These are phyloP conservation scores for Neurospora cerealis DNA, from an alignment of 495 filamentous ascomycete species.

Conservation along the genomic window DNA sequence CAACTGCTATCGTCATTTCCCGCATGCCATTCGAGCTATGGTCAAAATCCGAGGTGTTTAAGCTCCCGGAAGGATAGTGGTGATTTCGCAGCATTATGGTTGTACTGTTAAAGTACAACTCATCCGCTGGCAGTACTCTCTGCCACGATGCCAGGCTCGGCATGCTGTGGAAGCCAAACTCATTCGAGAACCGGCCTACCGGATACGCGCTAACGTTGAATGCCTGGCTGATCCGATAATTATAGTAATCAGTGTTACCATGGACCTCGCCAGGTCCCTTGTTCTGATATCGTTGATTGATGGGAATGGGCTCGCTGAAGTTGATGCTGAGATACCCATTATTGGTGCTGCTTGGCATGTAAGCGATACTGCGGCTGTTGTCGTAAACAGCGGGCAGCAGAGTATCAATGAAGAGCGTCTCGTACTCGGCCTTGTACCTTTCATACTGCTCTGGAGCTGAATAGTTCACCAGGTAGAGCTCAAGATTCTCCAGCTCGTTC, in stretches of 20 bases:
- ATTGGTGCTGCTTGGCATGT: constrained; percentile 57
- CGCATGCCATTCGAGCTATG: constrained; percentile 41
- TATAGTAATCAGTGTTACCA: constrained; percentile 61
- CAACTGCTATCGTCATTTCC: constrained; percentile 53
- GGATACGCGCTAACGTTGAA: constrained; percentile 51
- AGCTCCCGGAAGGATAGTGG: constrained; percentile 47
- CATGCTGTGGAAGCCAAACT: constrained; percentile 62
- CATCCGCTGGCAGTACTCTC: constrained; percentile 38
- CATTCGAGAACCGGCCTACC: constrained; percentile 54
- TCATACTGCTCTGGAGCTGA: constrained; percentile 33
- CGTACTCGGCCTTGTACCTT: constrained; percentile 46
- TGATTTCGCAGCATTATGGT: constrained; percentile 54
- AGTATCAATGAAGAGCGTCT: constrained; percentile 51
- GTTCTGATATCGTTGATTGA: constrained; percentile 53
- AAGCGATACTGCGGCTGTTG: constrained; percentile 56
- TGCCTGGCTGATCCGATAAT: constrained; percentile 46
- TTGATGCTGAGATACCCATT: constrained; percentile 53
- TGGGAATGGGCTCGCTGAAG: constrained; percentile 45
- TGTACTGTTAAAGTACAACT: constrained; percentile 52
- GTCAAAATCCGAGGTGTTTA: constrained; percentile 35
- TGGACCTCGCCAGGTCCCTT: constrained; percentile 46
- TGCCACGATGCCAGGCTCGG: constrained; percentile 53
- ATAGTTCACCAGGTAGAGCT: constrained; percentile 36
- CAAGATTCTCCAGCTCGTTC: constrained; percentile 54
- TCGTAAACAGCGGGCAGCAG: constrained; percentile 53